A percentile compares a stretch with the other conserved stretches of the same genome.
phyloP scores from a whole-genome alignment of 2,329 filamentous ascomycete genomes.

The Colletotrichum tabaci region DNA sequence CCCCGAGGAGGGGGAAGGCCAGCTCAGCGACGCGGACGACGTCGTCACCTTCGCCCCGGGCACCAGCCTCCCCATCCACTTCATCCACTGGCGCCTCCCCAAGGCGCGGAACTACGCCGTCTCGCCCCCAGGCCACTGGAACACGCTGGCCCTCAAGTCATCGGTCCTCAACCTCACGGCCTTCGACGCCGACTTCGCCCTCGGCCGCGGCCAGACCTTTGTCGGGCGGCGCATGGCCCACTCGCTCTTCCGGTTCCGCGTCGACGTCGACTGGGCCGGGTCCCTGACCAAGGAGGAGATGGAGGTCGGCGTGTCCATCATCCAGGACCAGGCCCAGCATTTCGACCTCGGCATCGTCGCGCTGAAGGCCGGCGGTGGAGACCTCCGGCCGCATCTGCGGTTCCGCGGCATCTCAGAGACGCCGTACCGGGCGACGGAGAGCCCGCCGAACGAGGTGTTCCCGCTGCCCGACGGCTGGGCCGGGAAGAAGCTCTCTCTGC shows the following conservation, averaged over 20 bases:
- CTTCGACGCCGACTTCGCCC: conserved; percentile 59
- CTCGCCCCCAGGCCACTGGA: conserved; percentile 58
- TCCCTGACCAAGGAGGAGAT: conserved; percentile 54
- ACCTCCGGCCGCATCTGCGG: conserved; percentile 26
- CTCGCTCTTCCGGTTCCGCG: conserved; percentile 66
- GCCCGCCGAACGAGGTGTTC: conserved; percentile 19
- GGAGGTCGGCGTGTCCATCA: conserved; percentile 68
- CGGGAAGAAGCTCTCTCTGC: conserved; percentile 27
- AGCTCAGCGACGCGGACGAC: conserved; percentile 60
- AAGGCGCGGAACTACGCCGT: conserved; percentile 60
- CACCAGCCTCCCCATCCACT: conserved; percentile 64
- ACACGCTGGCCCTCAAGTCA: conserved; percentile 63
- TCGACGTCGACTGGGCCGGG: conserved; percentile 59
- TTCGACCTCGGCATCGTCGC: conserved; percentile 61
- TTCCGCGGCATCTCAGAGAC: conserved; percentile 44
- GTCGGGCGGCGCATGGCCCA: conserved; percentile 69
- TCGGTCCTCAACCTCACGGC: conserved; percentile 69
- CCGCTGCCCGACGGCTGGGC: conserved; percentile 29
- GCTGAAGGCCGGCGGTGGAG: conserved; percentile 43
- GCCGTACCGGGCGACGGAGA: conserved; percentile 29
- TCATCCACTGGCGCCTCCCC: conserved; percentile 71
- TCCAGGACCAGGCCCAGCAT: conserved; percentile 69
- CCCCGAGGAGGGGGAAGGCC: conserved; percentile 53
- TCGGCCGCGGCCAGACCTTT: conserved; percentile 57
- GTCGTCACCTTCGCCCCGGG: conserved; percentile 61